phyloP scores from a whole-genome alignment of 805 yeast genomes.

The Yarrowia sp. region DNA sequence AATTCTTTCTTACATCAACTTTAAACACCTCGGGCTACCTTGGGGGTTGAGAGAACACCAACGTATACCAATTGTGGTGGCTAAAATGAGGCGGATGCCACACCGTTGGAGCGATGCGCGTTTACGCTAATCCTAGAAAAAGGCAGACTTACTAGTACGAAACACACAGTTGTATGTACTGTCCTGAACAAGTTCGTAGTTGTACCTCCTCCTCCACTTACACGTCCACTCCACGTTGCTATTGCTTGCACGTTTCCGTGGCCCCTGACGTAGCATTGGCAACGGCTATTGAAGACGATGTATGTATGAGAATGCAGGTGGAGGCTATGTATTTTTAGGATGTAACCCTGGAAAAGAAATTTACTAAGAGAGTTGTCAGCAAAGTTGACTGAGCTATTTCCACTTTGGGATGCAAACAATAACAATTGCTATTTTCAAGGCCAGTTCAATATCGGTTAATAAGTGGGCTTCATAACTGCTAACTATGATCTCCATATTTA shows the following conservation, averaged over 20 bases:
- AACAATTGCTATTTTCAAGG: too few relatives aligned
- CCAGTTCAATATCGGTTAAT: too few relatives aligned
- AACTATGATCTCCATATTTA: too few relatives aligned
- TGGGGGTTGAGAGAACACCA: not conserved
- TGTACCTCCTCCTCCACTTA: too few relatives aligned
- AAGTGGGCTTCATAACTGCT: too few relatives aligned
- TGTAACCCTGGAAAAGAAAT: not conserved
- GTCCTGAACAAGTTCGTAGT: too few relatives aligned
- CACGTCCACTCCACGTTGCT: too few relatives aligned
- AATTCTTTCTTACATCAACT: not conserved
- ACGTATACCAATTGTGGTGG: not conserved
- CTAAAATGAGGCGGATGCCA: not conserved
- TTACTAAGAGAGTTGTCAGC: too few relatives aligned
- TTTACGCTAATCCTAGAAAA: too few relatives aligned
- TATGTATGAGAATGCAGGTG: not conserved
- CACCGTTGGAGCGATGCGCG: too few relatives aligned
- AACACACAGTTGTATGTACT: too few relatives aligned
- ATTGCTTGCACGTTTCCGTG: not conserved
- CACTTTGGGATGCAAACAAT: not conserved
- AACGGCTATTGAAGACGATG: conserved; percentile 8
- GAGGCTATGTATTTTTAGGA: conserved; percentile 9
- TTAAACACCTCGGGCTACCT: conserved; percentile 9
- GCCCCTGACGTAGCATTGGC: not conserved
- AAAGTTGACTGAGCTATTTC: not conserved
- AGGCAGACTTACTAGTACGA: too few relatives aligned